Evolutionary conservation across 179 eudicot genomes (phyloP).

Genomic region (Carnegiea gigantea): DNA sequence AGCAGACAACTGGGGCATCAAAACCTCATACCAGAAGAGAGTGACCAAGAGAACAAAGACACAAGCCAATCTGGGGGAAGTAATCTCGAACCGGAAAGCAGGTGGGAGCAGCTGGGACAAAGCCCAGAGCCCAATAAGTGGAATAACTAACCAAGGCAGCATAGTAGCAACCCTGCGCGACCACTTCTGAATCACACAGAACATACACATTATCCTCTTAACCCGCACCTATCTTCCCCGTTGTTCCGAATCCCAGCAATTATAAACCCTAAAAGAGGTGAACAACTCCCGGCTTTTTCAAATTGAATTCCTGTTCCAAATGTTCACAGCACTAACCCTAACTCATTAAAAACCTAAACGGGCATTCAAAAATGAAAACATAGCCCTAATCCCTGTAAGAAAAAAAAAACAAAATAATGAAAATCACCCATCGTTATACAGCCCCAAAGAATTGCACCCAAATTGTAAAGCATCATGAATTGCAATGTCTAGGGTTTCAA

Average conservation of each 20-base stretch:
- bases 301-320: constrained; percentile 17
- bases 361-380: constrained; percentile 18
- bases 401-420: neutral
- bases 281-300: constrained; percentile 25
- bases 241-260: constrained; percentile 17
- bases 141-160: constrained; percentile 98
- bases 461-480: neutral
- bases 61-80: constrained; percentile 90
- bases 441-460: neutral
- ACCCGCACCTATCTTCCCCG: constrained; percentile 39
- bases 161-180: constrained; percentile 97
- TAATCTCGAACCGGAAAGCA: constrained; percentile 85
- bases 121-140: constrained; percentile 93
- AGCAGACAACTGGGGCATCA: constrained; percentile 89
- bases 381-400: constrained; percentile 15
- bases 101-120: constrained; percentile 93
- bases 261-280: constrained; percentile 30
- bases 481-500: constrained; percentile 20
- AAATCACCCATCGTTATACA: constrained; percentile 16
- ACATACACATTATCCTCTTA: constrained; percentile 91
- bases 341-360: constrained; percentile 17
- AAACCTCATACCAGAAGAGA: constrained; percentile 87
- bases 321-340: constrained; percentile 25
- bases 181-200: constrained; percentile 98
- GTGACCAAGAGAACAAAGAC: constrained; percentile 81